Conservation (phyloP, 495 filamentous ascomycete species). For the Penicillium tannophilum region DNA sequence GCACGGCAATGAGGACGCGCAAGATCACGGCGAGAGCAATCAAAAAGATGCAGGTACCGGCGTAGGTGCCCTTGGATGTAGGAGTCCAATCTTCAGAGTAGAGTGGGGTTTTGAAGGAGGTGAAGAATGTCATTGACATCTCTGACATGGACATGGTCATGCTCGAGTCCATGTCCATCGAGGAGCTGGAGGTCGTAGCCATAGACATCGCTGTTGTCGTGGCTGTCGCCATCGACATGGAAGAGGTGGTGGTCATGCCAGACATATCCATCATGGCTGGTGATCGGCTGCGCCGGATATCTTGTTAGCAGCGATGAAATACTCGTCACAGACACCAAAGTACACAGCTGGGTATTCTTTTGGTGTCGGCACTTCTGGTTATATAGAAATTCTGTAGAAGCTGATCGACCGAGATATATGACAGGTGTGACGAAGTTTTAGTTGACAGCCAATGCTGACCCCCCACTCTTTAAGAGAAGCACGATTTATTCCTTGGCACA, state of each 20-base stretch:
- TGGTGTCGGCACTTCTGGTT: background rate
- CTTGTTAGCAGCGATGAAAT: background rate
- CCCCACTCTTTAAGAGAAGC: background rate
- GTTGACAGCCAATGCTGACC: background rate
- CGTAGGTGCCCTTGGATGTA: conserved; percentile 65
- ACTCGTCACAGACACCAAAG: background rate
- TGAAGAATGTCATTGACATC: conserved; percentile 30
- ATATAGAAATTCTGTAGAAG: background rate
- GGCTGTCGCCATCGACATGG: conserved; percentile 14
- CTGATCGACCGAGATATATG: background rate
- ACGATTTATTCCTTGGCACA: background rate
- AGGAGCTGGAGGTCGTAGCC: conserved; percentile 19
- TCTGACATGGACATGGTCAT: conserved; percentile 9
- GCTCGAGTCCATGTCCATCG: conserved; percentile 25
- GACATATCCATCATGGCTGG: conserved; percentile 25
- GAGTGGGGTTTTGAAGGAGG: conserved; percentile 65
- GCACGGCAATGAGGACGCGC: conserved; percentile 69
- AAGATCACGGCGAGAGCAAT: conserved; percentile 69
- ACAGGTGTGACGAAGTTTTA: background rate
- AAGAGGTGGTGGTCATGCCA: conserved; percentile 17
- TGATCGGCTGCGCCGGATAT: background rate
- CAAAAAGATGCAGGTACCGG: conserved; percentile 85
- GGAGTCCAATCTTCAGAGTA: conserved; percentile 78
- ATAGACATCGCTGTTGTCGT: conserved; percentile 21
- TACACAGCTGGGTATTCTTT: background rate